Percentiles rank a stretch among this genome's conserved stretches.
Conservation (phyloP, 202 grass and related monocot genomes). For the Tripidium arundinaceum region DNA sequence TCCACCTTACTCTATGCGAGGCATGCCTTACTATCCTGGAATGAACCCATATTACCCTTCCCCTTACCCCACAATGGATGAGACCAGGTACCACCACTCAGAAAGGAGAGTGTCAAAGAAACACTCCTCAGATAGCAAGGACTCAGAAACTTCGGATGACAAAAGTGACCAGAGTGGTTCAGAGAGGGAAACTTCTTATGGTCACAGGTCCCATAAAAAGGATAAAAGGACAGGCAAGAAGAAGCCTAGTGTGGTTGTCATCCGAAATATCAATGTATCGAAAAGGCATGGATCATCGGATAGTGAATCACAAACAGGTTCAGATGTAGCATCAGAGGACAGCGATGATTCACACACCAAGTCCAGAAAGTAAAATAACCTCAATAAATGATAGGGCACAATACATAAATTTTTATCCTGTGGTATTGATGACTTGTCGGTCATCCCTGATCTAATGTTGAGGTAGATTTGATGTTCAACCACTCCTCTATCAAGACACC, state of each 20-base stretch:
- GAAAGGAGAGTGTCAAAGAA: conserved; percentile 57
- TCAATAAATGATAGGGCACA: no score
- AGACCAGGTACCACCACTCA: conserved; percentile 52
- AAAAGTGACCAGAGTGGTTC: conserved; percentile 50
- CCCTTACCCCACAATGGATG: conserved; percentile 60
- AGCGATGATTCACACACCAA: conserved; percentile 45
- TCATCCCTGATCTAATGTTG: no score
- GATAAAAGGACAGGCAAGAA: conserved; percentile 51
- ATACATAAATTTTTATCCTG: no score
- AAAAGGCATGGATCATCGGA: conserved; percentile 56
- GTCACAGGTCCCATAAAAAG: conserved; percentile 60
- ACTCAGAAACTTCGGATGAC: conserved; percentile 45
- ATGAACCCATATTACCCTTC: conserved; percentile 57
- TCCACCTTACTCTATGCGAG: conserved; percentile 72
- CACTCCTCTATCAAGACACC: no score
- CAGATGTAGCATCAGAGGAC: conserved; percentile 47
- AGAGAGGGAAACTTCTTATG: conserved; percentile 56
- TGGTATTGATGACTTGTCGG: no score
- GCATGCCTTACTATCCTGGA: conserved; percentile 73
- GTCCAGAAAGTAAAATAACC: conserved; percentile 34
- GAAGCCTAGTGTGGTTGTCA: conserved; percentile 71
- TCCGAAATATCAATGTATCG: conserved; percentile 76
- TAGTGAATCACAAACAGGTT: conserved; percentile 49
- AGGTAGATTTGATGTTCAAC: no score
- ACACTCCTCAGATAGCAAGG: conserved; percentile 53